Conservation (phyloP, 2,329 filamentous ascomycete genomes). For the Ceratocystis alfenasii region DNA sequence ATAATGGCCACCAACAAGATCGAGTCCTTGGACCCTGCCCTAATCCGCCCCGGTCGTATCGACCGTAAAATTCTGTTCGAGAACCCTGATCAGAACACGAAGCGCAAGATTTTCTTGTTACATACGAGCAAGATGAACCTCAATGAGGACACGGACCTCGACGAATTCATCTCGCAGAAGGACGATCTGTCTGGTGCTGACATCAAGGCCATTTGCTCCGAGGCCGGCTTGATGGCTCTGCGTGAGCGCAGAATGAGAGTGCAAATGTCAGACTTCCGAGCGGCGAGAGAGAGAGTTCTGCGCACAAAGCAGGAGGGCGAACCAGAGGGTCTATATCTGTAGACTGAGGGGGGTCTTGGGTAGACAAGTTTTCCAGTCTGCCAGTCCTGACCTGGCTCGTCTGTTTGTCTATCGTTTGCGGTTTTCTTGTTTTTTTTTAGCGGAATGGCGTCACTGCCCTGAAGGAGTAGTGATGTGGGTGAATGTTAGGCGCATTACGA, state of each 20-base stretch:
- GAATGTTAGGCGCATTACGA: background rate
- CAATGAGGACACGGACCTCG: conserved; percentile 90
- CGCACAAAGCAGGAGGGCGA: conserved; percentile 99
- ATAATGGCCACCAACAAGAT: conserved; percentile 99
- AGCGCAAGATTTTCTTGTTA: conserved; percentile 94
- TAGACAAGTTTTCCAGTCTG: background rate
- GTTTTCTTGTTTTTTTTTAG: conserved; percentile 8
- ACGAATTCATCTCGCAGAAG: conserved; percentile 98
- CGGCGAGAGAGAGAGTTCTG: conserved; percentile 83
- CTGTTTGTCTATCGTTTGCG: background rate
- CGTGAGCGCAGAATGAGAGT: conserved; percentile 94
- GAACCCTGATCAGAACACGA: conserved; percentile 68
- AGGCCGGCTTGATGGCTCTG: conserved; percentile 86
- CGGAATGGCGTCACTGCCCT: background rate
- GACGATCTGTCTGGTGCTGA: conserved; percentile 94
- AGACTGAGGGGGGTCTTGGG: conserved; percentile 30
- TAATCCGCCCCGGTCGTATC: conserved; percentile 95
- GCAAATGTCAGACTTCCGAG: conserved; percentile 95
- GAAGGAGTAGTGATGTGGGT: background rate
- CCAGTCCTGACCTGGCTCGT: background rate
- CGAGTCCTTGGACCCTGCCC: conserved; percentile 85
- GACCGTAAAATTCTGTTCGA: conserved; percentile 86
- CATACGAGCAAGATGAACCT: conserved; percentile 99
- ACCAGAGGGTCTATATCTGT: conserved; percentile 97
- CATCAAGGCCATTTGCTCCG: conserved; percentile 97